Evolutionary conservation across 208 protist species (phyloP).

Genomic region (Crithidia brevicula): DNA sequence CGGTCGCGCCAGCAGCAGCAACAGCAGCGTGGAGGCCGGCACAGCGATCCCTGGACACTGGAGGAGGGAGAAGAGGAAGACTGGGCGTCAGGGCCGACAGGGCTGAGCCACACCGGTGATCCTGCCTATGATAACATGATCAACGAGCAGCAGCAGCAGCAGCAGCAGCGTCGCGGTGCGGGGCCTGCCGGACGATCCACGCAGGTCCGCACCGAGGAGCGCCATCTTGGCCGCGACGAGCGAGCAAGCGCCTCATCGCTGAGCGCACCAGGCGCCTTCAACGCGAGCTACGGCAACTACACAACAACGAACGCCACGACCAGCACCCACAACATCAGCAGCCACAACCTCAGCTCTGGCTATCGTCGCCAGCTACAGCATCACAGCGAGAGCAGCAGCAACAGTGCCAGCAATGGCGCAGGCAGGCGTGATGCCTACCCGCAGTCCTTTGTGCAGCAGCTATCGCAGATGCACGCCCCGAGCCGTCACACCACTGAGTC

Average conservation of each 20-base stretch:
- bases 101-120: constrained; percentile 34
- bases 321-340: too few species aligned
- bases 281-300: too few species aligned
- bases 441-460: background rate
- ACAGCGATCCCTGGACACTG: background rate
- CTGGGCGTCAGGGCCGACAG: constrained; percentile 20
- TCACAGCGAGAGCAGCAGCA: background rate
- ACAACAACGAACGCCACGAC: too few species aligned
- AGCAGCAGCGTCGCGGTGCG: constrained; percentile 1
- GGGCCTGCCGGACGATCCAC: too few species aligned
- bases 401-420: background rate
- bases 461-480: background rate
- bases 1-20: constrained; percentile 2
- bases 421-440: background rate
- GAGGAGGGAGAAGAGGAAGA: constrained; percentile 11
- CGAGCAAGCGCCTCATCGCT: too few species aligned
- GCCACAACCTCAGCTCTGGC: constrained; percentile 4
- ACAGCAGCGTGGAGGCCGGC: constrained; percentile 2
- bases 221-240: too few species aligned
- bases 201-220: too few species aligned
- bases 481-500: background rate
- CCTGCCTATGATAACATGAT: constrained; percentile 37
- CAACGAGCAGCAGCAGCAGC: constrained; percentile 19
- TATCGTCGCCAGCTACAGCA: constrained; percentile 18
- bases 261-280: too few species aligned